phyloP scores from a whole-genome alignment of 1,284 basidiomycete genomes.

The Hortiboletus rubellus region DNA sequence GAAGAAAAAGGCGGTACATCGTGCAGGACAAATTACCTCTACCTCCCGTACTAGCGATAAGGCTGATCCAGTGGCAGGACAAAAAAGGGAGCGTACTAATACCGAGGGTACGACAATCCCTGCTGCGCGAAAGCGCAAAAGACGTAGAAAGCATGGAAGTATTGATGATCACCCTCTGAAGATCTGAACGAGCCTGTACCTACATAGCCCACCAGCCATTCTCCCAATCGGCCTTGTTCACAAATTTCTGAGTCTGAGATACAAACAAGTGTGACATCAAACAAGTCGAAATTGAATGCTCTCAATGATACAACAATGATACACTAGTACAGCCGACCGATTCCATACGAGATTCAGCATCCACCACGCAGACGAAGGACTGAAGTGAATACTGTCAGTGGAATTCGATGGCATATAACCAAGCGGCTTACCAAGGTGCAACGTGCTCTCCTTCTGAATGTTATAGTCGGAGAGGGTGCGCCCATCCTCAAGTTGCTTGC shows the following conservation, averaged over 20 bases:
- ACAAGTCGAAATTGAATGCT: not conserved
- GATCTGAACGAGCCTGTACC: not conserved
- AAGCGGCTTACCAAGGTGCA: conserved; percentile 51
- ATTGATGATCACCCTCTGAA: no score
- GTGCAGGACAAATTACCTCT: not conserved
- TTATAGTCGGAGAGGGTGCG: conserved; percentile 66
- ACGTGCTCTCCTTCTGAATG: conserved; percentile 71
- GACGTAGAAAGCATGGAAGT: conserved; percentile 30
- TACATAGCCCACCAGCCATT: not conserved
- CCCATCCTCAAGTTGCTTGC: conserved; percentile 73
- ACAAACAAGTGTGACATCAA: not conserved
- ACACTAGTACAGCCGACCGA: not conserved
- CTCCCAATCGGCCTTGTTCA: not conserved
- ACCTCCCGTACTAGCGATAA: no score
- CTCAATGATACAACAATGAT: not conserved
- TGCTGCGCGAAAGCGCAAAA: conserved; percentile 34
- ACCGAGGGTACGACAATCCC: conserved; percentile 1
- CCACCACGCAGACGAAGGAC: conserved; percentile 83
- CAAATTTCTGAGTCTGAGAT: not conserved
- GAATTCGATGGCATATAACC: conserved; percentile 38
- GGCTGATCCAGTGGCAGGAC: not conserved
- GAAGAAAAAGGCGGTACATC: conserved; percentile 72
- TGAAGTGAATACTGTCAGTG: conserved; percentile 29
- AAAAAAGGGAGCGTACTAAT: conserved; percentile 25
- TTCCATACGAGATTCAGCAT: conserved; percentile 28